Evolutionary conservation across 768 basidiomycete genomes (phyloP).

Genomic region (Gautieria morchelliformis): DNA sequence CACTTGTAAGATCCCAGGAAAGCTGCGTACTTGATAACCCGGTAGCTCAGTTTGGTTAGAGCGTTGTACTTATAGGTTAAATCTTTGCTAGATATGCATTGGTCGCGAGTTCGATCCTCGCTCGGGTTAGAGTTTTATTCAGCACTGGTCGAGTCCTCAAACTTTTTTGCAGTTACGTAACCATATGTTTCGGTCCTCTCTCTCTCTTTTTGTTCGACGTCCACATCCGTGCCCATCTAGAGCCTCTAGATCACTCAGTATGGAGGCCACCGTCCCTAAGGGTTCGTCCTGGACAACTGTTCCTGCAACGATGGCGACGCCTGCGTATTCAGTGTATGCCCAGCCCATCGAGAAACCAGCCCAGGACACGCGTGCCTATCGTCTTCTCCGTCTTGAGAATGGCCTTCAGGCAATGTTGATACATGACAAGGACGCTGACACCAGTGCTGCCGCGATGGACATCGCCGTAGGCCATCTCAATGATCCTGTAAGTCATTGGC

Average conservation of each 20-base stretch:
- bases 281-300: slow-evolving; percentile 4
- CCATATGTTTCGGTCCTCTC: not conserved
- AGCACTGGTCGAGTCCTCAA: not conserved
- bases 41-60: slow-evolving; percentile 10
- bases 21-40: not conserved
- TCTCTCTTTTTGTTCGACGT: not conserved
- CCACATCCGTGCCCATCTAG: not conserved
- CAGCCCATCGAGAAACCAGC: slow-evolving; percentile 58
- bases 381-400: slow-evolving; percentile 77
- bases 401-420: slow-evolving; percentile 81
- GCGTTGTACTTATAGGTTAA: slow-evolving; percentile 10
- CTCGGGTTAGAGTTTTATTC: slow-evolving; percentile 3
- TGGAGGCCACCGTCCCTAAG: not conserved
- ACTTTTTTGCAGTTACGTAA: not conserved
- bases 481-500: slow-evolving; percentile 63
- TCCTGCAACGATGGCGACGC: slow-evolving; percentile 16
- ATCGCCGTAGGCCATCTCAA: slow-evolving; percentile 89
- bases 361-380: slow-evolving; percentile 73
- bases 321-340: slow-evolving; percentile 45
- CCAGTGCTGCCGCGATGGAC: slow-evolving; percentile 89
- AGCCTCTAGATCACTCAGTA: not conserved
- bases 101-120: slow-evolving; percentile 10
- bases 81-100: slow-evolving; percentile 3
- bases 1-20: too few relatives aligned
- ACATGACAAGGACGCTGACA: slow-evolving; percentile 80